Conservation (phyloP, 352 stramenopile species). For the Phytopythium oedochilum region DNA sequence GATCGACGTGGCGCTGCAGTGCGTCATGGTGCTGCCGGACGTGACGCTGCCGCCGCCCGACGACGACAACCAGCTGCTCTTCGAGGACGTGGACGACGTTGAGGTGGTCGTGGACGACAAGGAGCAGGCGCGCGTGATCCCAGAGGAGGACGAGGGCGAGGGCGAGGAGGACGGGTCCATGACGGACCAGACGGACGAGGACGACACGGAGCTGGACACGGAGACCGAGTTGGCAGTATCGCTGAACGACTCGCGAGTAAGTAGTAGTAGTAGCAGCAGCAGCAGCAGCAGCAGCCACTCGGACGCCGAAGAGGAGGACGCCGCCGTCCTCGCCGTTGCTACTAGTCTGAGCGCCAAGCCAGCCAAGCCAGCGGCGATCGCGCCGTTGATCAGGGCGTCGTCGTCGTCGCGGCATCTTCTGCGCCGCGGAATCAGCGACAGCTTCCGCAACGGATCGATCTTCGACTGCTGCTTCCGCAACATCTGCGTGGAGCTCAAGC, state of each 20-base stretch:
- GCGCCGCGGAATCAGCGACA: conserved; percentile 6
- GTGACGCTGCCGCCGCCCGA: conserved; percentile 64
- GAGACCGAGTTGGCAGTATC: conserved; percentile 10
- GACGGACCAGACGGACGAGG: conserved; percentile 32
- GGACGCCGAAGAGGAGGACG: conserved; percentile 22
- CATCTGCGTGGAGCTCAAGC: conserved; percentile 86
- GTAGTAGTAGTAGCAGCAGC: no score
- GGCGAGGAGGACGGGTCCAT: conserved; percentile 14
- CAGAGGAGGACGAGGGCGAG: conserved; percentile 14
- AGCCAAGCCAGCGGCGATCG: neutral
- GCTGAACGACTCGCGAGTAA: conserved; percentile 23
- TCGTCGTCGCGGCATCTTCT: conserved; percentile 3
- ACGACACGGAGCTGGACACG: conserved; percentile 10
- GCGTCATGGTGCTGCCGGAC: conserved; percentile 76
- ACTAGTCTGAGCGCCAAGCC: neutral
- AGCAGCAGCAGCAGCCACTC: conserved; percentile 24
- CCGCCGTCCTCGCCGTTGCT: neutral
- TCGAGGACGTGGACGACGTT: conserved; percentile 28
- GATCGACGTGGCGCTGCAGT: conserved; percentile 68
- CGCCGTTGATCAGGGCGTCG: neutral
- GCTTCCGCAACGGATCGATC: conserved; percentile 48
- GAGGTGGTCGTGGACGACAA: conserved; percentile 15
- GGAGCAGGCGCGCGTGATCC: conserved; percentile 3
- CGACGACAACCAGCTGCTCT: conserved; percentile 27
- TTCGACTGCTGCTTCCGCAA: conserved; percentile 85